phyloP scores from a whole-genome alignment of 2,329 filamentous ascomycete genomes.

The Aureobasidium sp. region DNA sequence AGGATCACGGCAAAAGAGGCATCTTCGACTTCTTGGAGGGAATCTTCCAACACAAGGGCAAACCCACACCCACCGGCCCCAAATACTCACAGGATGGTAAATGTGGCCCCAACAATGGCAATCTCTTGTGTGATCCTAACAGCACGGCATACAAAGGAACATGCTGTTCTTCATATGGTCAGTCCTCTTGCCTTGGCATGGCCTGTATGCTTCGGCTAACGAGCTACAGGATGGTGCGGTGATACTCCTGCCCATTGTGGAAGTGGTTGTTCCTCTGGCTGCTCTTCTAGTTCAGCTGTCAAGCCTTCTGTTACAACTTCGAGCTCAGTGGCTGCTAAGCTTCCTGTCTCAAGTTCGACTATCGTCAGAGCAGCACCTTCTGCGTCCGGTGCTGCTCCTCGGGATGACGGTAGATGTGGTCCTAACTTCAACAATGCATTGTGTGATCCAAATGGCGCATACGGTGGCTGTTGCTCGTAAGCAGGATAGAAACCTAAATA shows the following conservation, averaged over 20 bases:
- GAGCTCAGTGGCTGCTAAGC: conserved; percentile 4
- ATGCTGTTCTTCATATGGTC: conserved; percentile 37
- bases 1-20: neutral
- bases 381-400: conserved; percentile 7
- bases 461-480: conserved; percentile 32
- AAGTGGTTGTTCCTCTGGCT: conserved; percentile 30
- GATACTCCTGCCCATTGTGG: conserved; percentile 33
- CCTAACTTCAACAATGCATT: conserved; percentile 31
- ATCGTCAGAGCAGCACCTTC: neutral
- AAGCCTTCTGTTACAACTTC: neutral
- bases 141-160: conserved; percentile 37
- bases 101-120: conserved; percentile 33
- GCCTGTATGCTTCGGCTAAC: neutral
- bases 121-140: conserved; percentile 36
- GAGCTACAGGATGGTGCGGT: conserved; percentile 34
- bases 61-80: neutral
- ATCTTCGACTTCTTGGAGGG: neutral
- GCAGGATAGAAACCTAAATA: neutral
- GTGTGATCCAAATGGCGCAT: conserved; percentile 32
- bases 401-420: conserved; percentile 34
- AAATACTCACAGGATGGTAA: conserved; percentile 32
- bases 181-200: conserved; percentile 14
- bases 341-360: neutral
- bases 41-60: neutral
- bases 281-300: conserved; percentile 21